Base-by-base conservation (phyloP, 305 asterid species). In the Rubia peregrina region DNA sequence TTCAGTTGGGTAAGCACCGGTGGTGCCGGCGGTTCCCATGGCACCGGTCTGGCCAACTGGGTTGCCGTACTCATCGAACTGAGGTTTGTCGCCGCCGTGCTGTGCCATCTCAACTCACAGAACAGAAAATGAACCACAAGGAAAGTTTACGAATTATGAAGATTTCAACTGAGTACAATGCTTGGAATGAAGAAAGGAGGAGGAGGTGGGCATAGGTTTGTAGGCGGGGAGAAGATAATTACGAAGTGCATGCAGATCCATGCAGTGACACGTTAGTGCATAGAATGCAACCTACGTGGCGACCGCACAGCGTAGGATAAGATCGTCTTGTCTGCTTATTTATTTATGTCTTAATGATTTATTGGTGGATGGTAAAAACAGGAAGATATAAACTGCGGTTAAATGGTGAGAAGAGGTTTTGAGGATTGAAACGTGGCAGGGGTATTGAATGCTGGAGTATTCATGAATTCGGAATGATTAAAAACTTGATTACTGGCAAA, bases 61-160 rank as follows among this genome's bases (percentile, higher is more conserved):
- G 65, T 72, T 72, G 4, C 76, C 76, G 2, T 64, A 64, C 71
- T 72, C 76, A 1, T 72, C 76, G 17, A 0, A 21, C 22, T 64
- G 71, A 22, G 65, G 24, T 41, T 12, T 62, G 26, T 72, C 33
- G 2, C 75, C 78, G 61, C 75, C 78, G 61, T 55, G 30, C 19
- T 75, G 74, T 43, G 74, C 71, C 74, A 75, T 69, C 14, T 33
- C 11, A 2, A 1, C 42, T n/a, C n/a, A n/a, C n/a, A n/a, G 13
- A n/a, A 26, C 30, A 26, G 30, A 26, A 26, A 26, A 26, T 26
- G 30, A 26, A 26, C 30, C 0, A 19, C 9, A 6, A 21, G 12
- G 9, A 51, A 7, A 5, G 11, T 5, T 7, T 16, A 10, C 60
- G 8, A 17, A 8, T 55, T 4, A 14, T 48, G 55, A 63, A 63